These are phyloP conservation scores for Syzygium oleosum DNA, from an alignment of 345 rosid genomes.

Conservation along the genomic window DNA sequence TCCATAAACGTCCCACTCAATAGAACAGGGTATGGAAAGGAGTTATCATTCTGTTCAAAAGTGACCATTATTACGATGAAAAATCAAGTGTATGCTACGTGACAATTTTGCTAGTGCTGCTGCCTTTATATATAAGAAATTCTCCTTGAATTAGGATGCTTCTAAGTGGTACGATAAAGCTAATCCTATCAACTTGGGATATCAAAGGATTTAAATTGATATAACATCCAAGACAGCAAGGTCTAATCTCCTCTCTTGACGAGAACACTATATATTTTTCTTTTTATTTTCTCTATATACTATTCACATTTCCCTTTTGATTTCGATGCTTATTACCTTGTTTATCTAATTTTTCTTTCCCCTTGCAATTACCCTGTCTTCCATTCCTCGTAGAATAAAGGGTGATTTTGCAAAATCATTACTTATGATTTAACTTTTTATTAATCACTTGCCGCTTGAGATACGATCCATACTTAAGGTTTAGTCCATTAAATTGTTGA, in stretches of 20 bases:
- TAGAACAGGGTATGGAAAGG: neutral
- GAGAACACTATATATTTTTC: neutral
- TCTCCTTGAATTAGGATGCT: neutral
- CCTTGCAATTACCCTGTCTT: neutral
- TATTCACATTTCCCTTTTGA: neutral
- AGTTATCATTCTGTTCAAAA: neutral
- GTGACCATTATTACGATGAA: neutral
- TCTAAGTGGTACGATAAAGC: neutral
- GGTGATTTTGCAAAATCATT: too few species aligned
- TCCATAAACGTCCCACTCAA: neutral
- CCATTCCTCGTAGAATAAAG: too few species aligned
- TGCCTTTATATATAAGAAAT: neutral
- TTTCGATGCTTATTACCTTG: neutral
- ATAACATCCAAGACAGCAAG: neutral
- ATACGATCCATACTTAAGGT: too few species aligned
- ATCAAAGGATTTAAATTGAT: neutral
- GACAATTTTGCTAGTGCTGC: neutral
- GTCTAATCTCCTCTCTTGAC: neutral
- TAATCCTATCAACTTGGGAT: neutral
- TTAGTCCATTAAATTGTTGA: too few species aligned
- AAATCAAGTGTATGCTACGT: neutral
- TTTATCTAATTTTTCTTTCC: neutral
- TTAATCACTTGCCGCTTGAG: too few species aligned
- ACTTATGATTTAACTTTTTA: too few species aligned
- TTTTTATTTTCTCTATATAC: too few species aligned